Conservation (phyloP, 2,329 filamentous ascomycete genomes). For the Pezicula neosporulosa region DNA sequence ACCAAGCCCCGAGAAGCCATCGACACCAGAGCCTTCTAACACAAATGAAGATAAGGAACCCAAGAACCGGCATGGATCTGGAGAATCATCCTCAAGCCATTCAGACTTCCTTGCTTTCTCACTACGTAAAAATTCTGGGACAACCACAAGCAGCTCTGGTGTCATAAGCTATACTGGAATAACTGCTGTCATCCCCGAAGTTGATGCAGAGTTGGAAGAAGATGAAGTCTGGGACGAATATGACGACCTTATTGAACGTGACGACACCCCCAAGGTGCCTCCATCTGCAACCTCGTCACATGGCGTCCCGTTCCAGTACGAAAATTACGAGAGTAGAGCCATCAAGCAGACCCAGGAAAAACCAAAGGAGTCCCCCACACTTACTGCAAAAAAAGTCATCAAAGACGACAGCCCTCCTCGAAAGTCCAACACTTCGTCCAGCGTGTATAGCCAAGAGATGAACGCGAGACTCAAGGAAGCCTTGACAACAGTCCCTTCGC, state of each 20-base stretch:
- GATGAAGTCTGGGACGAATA: slow-evolving; percentile 95
- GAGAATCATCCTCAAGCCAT: slow-evolving; percentile 18
- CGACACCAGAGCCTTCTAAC: slow-evolving; percentile 13
- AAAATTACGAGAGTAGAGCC: slow-evolving; percentile 37
- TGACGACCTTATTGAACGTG: slow-evolving; percentile 78
- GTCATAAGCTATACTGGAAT: slow-evolving; percentile 54
- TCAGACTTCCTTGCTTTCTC: slow-evolving; percentile 73
- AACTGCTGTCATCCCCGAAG: slow-evolving; percentile 62
- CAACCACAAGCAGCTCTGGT: slow-evolving; percentile 59
- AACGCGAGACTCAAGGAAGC: slow-evolving; percentile 48
- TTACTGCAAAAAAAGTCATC: slow-evolving; percentile 14
- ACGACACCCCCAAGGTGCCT: slow-evolving; percentile 40
- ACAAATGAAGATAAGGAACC: not conserved
- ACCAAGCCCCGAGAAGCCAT: slow-evolving; percentile 32
- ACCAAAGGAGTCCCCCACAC: slow-evolving; percentile 19
- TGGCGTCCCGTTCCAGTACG: slow-evolving; percentile 53
- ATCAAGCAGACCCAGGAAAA: slow-evolving; percentile 17
- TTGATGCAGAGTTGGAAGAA: slow-evolving; percentile 61
- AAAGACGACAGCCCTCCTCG: slow-evolving; percentile 11
- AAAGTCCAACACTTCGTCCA: slow-evolving; percentile 38
- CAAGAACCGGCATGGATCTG: slow-evolving; percentile 13
- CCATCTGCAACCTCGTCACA: slow-evolving; percentile 53
- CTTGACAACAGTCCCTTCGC: slow-evolving; percentile 38
- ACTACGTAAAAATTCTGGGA: slow-evolving; percentile 67
- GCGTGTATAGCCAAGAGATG: slow-evolving; percentile 52